Evolutionary conservation across 805 yeast species (phyloP).

Genomic region (Cyberlindnera subsufficiens): DNA sequence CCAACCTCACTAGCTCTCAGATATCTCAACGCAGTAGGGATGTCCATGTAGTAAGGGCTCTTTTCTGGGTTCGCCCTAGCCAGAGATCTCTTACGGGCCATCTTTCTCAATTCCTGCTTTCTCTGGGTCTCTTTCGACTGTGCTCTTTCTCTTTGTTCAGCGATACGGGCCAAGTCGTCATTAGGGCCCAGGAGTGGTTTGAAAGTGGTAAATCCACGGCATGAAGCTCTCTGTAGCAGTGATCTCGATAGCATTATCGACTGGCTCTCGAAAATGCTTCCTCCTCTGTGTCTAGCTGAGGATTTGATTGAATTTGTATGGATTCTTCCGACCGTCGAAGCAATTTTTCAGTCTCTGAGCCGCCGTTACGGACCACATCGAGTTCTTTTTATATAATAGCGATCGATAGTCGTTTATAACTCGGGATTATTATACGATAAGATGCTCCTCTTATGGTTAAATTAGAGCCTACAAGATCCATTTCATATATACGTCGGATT

Average conservation of each 20-base stretch:
- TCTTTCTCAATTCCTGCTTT: slow-evolving; percentile 31
- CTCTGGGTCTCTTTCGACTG: slow-evolving; percentile 19
- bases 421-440: too few relatives aligned
- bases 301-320: too few relatives aligned
- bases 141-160: slow-evolving; percentile 25
- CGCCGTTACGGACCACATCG: too few relatives aligned
- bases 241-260: background rate
- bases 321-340: too few relatives aligned
- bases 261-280: too few relatives aligned
- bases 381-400: too few relatives aligned
- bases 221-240: background rate
- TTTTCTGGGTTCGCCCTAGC: slow-evolving; percentile 40
- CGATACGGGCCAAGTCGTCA: slow-evolving; percentile 23
- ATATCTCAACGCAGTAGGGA: slow-evolving; percentile 68
- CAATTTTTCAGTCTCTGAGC: too few relatives aligned
- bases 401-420: too few relatives aligned
- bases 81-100: slow-evolving; percentile 29
- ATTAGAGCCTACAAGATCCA: too few relatives aligned
- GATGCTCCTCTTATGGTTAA: too few relatives aligned
- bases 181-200: slow-evolving; percentile 16
- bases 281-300: too few relatives aligned
- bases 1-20: slow-evolving; percentile 91
- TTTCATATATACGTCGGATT: too few relatives aligned
- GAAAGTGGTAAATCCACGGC: slow-evolving; percentile 14
- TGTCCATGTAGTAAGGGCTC: slow-evolving; percentile 62